These are phyloP conservation scores for Globisporangium nodosum DNA, from an alignment of 352 stramenopile genomes.

Conservation along the genomic window DNA sequence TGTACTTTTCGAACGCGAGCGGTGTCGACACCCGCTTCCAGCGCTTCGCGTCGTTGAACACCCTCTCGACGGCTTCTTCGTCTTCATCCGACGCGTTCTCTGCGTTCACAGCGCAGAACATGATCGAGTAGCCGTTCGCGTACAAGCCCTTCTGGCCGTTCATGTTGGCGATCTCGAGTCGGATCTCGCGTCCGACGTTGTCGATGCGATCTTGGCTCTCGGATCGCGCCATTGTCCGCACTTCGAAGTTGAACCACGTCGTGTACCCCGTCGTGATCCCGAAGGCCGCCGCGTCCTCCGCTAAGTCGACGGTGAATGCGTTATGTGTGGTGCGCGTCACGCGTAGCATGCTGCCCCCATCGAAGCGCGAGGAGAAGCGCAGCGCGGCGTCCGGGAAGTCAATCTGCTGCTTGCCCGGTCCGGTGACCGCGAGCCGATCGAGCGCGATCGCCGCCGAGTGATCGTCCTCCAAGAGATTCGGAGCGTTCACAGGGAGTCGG, in stretches of 20 bases:
- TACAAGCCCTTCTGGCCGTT: conserved; percentile 36
- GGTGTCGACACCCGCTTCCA: conserved; percentile 34
- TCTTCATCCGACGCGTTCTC: conserved; percentile 1
- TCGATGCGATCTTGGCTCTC: neutral
- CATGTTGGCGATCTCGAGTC: conserved; percentile 32
- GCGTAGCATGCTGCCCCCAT: conserved; percentile 25
- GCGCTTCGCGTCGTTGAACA: conserved; percentile 25
- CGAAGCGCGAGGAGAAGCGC: conserved; percentile 32
- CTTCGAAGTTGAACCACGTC: conserved; percentile 47
- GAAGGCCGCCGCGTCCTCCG: conserved; percentile 32
- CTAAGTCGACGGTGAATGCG: conserved; percentile 30
- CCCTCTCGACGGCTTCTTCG: conserved; percentile 6
- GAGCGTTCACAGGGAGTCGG: no score
- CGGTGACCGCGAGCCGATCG: no score
- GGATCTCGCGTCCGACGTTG: conserved; percentile 11
- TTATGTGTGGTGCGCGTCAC: conserved; percentile 10
- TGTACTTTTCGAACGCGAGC: conserved; percentile 35
- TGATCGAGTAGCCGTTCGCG: conserved; percentile 25
- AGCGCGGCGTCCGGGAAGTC: conserved; percentile 25
- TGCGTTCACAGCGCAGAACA: conserved; percentile 21
- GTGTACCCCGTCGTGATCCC: conserved; percentile 37
- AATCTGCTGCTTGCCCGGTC: no score
- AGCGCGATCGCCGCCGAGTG: no score
- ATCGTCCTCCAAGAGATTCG: no score
- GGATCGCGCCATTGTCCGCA: neutral